phyloP scores from a whole-genome alignment of 371 early-diverging fungal species.

The Actinomucor elegans region DNA sequence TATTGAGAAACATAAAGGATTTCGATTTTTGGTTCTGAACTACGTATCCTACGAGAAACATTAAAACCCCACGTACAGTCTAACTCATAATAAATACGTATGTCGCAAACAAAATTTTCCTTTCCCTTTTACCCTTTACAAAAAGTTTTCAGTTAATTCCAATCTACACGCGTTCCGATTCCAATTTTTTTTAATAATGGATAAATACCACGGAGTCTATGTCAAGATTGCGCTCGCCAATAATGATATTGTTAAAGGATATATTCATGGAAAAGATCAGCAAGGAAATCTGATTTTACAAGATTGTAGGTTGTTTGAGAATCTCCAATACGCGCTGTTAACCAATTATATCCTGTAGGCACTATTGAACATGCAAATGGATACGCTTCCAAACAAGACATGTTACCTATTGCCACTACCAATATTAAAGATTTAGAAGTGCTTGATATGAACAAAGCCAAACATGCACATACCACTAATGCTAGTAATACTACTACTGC shows the following conservation, averaged over 20 bases:
- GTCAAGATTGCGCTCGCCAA: conserved; percentile 16
- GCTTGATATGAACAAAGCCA: conserved; percentile 11
- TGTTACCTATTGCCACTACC: background rate
- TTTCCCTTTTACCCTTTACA: too few species aligned
- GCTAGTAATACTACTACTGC: background rate
- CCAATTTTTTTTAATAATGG: conserved; percentile 4
- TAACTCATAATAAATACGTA: too few species aligned
- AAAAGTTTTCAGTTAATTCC: too few species aligned
- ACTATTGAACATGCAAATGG: background rate
- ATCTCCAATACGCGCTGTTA: too few species aligned
- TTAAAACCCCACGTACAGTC: too few species aligned
- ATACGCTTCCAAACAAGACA: background rate
- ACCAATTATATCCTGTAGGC: background rate
- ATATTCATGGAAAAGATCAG: conserved; percentile 15
- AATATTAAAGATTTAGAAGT: conserved; percentile 10
- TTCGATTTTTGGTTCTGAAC: too few species aligned
- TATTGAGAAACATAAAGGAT: too few species aligned
- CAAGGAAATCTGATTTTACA: conserved; percentile 6
- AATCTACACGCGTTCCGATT: background rate
- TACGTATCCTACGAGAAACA: too few species aligned
- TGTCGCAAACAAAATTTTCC: too few species aligned
- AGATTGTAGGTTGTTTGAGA: conserved; percentile 8
- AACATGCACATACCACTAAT: too few species aligned
- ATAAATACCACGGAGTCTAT: conserved; percentile 17
- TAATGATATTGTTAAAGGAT: conserved; percentile 12